These are phyloP conservation scores for Xylaria sp. DNA, from an alignment of 2,329 filamentous ascomycete genomes.

Conservation along the genomic window DNA sequence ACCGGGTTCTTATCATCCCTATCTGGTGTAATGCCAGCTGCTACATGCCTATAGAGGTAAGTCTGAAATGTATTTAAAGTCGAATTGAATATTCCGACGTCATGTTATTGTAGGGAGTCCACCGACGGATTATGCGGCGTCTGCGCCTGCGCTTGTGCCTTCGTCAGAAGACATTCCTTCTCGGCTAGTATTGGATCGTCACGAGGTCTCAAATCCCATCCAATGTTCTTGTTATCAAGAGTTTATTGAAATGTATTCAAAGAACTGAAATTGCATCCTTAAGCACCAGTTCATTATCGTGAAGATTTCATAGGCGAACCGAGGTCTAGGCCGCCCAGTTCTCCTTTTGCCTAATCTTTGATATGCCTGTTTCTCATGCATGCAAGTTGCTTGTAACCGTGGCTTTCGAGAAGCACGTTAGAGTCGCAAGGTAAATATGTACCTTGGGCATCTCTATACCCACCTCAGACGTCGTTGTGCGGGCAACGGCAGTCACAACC, in stretches of 20 bases:
- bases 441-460: too few species aligned
- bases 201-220: slow-evolving; percentile 9
- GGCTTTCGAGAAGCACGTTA: background rate
- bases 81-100: too few species aligned
- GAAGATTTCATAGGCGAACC: background rate
- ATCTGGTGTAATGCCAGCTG: background rate
- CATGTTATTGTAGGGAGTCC: too few species aligned
- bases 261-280: background rate
- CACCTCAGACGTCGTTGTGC: too few species aligned
- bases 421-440: background rate
- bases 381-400: background rate
- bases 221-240: background rate
- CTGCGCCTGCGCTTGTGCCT: slow-evolving; percentile 14
- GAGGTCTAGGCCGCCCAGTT: background rate
- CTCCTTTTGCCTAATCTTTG: background rate
- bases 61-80: too few species aligned
- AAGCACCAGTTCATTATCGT: background rate
- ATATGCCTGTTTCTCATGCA: background rate
- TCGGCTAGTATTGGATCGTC: slow-evolving; percentile 3
- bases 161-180: slow-evolving; percentile 12
- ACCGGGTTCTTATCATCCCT: background rate
- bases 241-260: background rate
- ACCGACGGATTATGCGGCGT: background rate
- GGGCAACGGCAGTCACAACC: too few species aligned
- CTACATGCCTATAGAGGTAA: background rate